Evolutionary conservation across 2,329 filamentous ascomycete species (phyloP), one percentile per base, ranked within the genome.

Genomic region (Cladophialophora bantiana): DNA sequence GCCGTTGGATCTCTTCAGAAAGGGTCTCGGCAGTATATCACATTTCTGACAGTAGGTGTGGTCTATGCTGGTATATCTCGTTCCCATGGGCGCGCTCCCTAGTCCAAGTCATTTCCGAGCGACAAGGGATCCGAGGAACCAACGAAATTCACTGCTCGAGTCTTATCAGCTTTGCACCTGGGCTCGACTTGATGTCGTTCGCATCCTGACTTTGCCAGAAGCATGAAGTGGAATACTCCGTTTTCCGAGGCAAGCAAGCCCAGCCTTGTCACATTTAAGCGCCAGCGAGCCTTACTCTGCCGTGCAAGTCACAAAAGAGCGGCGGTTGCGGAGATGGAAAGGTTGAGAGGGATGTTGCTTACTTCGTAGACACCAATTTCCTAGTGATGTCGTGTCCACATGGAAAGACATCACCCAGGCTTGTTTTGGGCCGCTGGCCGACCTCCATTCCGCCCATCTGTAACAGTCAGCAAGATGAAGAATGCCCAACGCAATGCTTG

Each of bases 231-330:
- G 12, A 18, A 20, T 18, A n/a, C 13, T 35, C 45, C 45, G 5
- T 26, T 31, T 10, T 50, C 20, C 9, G 31, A n/a, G 45, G 20
- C 15, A 36, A 54, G 20, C 18, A 61, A 12, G 9, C 36, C 20
- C 26, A 40, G 20, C 52, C 35, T 53, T 31, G 38, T 54, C 59
- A 54, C 59, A 61, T 18, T n/a, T 61, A 53, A 52, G 59, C 59
- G 59, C 59, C 59, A 36, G 32, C 48, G 26, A 48, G 45, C 45
- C 3, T 48, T 7, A 53, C 40, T 18, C 58, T 54, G 34, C 38
- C 6, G 50, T 31, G n/a, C 12, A 34, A 61, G 45, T 53, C 32
- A 61, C 34, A 45, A 36, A 9, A 32, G 36, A 13, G 20, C 20
- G 10, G 45, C 45, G 45, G 18, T 50, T 50, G 45, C 45, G 45